Percentiles rank a stretch among this genome's conserved stretches.
phyloP scores from a whole-genome alignment of 345 rosid species.

The Eucalyptus dawsonii region DNA sequence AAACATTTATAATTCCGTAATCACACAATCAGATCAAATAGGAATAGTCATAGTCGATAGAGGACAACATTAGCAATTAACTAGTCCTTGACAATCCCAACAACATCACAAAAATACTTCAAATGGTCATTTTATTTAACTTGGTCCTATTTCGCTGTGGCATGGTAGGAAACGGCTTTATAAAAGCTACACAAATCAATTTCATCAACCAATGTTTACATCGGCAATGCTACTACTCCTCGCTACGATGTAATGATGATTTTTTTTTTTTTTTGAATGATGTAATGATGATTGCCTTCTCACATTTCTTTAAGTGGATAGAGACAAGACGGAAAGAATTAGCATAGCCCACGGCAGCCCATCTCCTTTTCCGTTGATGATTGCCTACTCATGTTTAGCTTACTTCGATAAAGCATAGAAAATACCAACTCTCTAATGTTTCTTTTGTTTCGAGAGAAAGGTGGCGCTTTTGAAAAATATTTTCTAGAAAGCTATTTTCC shows the following conservation, averaged over 20 bases:
- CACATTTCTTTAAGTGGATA: too few species aligned
- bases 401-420: too few species aligned
- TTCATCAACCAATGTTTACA: neutral
- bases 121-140: neutral
- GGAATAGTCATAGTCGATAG: neutral
- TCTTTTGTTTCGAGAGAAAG: too few species aligned
- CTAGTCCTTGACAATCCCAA: neutral
- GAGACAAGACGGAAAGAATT: too few species aligned
- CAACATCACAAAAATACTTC: neutral
- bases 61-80: neutral
- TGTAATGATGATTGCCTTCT: too few species aligned
- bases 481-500: too few species aligned
- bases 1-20: neutral
- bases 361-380: neutral
- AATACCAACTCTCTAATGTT: too few species aligned
- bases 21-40: neutral
- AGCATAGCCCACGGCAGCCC: too few species aligned
- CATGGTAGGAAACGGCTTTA: neutral
- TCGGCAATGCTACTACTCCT: too few species aligned
- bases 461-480: too few species aligned
- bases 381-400: neutral
- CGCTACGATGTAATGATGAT: too few species aligned
- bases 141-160: neutral
- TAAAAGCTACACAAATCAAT: neutral
- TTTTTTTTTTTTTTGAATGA: too few species aligned